A percentile compares a stretch with the other conserved stretches of the same genome.
phyloP scores from a whole-genome alignment of 2,329 filamentous ascomycete genomes.

The Huntiella moniliformis region DNA sequence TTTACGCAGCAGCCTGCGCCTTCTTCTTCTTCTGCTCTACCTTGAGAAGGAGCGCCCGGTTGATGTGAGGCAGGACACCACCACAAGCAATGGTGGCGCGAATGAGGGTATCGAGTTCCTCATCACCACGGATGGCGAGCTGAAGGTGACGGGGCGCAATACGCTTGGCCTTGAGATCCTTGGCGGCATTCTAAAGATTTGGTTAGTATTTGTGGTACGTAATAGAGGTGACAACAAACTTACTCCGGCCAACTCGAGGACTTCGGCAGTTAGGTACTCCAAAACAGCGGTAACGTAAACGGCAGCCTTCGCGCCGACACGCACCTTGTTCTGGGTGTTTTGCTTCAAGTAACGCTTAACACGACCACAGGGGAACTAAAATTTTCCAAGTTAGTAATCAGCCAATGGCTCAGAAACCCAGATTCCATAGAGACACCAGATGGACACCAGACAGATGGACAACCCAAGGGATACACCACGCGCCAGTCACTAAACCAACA shows the following conservation, averaged over 20 bases:
- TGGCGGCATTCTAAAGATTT: slow-evolving; percentile 61
- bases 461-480: too few species aligned
- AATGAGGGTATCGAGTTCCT: slow-evolving; percentile 94
- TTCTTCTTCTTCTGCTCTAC: slow-evolving; percentile 95
- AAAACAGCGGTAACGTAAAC: slow-evolving; percentile 96
- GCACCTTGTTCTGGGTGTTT: slow-evolving; percentile 99
- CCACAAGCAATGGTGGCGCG: slow-evolving; percentile 95
- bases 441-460: too few species aligned
- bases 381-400: background rate
- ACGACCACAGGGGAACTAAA: slow-evolving; percentile 96
- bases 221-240: slow-evolving; percentile 19
- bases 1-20: slow-evolving; percentile 10
- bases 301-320: slow-evolving; percentile 89
- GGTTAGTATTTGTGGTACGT: slow-evolving; percentile 13
- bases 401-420: background rate
- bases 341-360: slow-evolving; percentile 99
- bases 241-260: slow-evolving; percentile 88
- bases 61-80: slow-evolving; percentile 97
- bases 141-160: slow-evolving; percentile 96
- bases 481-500: too few species aligned
- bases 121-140: slow-evolving; percentile 93
- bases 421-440: too few species aligned
- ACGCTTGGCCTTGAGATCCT: slow-evolving; percentile 99
- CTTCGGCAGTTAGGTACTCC: slow-evolving; percentile 96
- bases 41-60: slow-evolving; percentile 86